Evolutionary conservation across 208 protist species (phyloP).

Genomic region (Trypanosoma avium): DNA sequence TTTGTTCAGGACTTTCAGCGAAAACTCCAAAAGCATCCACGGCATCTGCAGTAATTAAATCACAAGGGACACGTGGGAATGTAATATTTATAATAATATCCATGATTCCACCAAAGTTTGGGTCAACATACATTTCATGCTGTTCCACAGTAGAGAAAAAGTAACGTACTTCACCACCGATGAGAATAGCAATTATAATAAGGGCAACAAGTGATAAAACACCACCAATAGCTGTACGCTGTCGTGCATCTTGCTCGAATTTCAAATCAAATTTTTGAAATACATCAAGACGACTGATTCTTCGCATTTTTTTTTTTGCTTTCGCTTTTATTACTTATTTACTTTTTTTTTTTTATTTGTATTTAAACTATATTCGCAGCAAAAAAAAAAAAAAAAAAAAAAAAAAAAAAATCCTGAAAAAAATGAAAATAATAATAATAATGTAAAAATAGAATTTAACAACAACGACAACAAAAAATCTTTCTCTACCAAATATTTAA

Average conservation of each 20-base stretch:
- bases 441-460: slow-evolving; percentile 14
- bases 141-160: slow-evolving; percentile 58
- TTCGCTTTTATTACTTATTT: background rate
- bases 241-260: slow-evolving; percentile 74
- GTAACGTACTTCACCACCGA: slow-evolving; percentile 67
- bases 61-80: slow-evolving; percentile 73
- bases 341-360: background rate
- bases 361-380: background rate
- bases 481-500: too few relatives aligned
- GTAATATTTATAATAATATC: slow-evolving; percentile 70
- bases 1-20: slow-evolving; percentile 28
- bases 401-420: slow-evolving; percentile 1
- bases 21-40: slow-evolving; percentile 71
- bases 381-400: slow-evolving; percentile 1
- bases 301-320: slow-evolving; percentile 23
- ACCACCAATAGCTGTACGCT: slow-evolving; percentile 52
- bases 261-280: slow-evolving; percentile 91
- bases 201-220: slow-evolving; percentile 55
- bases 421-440: slow-evolving; percentile 1
- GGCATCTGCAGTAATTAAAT: slow-evolving; percentile 70
- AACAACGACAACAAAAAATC: slow-evolving; percentile 14
- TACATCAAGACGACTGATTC: slow-evolving; percentile 66
- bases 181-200: slow-evolving; percentile 50
- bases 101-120: slow-evolving; percentile 58
- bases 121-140: slow-evolving; percentile 79